These are phyloP conservation scores for Vitis hybrid DNA, from an alignment of 177 flowering plant genomes.

Conservation along the genomic window DNA sequence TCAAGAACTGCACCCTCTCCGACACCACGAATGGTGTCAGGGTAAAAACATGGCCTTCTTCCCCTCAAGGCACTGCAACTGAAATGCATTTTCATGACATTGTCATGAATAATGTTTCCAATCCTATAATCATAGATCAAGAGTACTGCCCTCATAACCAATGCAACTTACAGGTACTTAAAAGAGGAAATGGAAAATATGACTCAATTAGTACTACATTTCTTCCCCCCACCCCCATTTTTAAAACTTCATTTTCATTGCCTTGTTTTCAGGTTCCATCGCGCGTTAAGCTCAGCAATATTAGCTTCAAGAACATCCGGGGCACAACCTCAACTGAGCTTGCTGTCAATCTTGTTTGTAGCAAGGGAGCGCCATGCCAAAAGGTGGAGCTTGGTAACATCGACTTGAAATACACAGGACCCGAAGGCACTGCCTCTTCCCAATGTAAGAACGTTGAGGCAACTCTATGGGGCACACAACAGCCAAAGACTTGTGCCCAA, in stretches of 20 bases:
- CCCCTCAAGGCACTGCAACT: conserved; percentile 8
- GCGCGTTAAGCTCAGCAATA: conserved; percentile 32
- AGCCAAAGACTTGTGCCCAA: no score
- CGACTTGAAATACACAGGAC: conserved; percentile 31
- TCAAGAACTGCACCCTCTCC: conserved; percentile 21
- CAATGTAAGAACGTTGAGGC: conserved; percentile 28
- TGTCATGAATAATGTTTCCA: conserved; percentile 24
- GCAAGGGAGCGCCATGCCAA: conserved; percentile 38
- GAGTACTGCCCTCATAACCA: conserved; percentile 33
- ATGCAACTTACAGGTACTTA: conserved; percentile 15
- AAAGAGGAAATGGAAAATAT: no score
- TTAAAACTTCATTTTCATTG: background rate
- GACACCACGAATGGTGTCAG: conserved; percentile 33
- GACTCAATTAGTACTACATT: no score
- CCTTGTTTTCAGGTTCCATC: conserved; percentile 23
- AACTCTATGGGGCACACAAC: no score
- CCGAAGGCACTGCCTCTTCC: conserved; percentile 18
- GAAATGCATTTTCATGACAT: conserved; percentile 31
- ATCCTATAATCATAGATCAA: conserved; percentile 43
- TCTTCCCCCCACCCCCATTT: background rate
- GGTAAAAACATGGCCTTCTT: conserved; percentile 38
- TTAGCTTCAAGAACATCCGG: conserved; percentile 37
- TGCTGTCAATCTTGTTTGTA: conserved; percentile 39
- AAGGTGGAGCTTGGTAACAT: conserved; percentile 34
- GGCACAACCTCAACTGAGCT: conserved; percentile 35